Percentiles rank a stretch among this genome's conserved stretches.
phyloP scores from a whole-genome alignment of 2,329 filamentous ascomycete genomes.

The Fusarium vanettenii region DNA sequence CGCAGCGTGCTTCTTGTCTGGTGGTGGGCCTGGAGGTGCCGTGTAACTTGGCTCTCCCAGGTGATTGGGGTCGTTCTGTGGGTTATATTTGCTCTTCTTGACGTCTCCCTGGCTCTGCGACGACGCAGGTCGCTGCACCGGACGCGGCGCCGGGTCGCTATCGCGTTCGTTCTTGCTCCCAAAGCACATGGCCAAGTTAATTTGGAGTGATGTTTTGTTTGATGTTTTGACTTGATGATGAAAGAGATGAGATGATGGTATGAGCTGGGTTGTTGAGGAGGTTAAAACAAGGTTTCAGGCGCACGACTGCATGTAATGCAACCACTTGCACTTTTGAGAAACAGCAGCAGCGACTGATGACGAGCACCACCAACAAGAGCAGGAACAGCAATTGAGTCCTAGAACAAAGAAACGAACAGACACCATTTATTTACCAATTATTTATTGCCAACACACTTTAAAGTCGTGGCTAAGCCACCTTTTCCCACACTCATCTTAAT shows the following conservation, averaged over 20 bases:
- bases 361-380: not conserved
- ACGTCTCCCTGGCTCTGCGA: conserved; percentile 44
- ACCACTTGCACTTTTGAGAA: conserved; percentile 23
- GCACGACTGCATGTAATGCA: conserved; percentile 5
- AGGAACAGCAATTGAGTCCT: not conserved
- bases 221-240: not conserved
- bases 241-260: not conserved
- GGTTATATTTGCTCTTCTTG: conserved; percentile 43
- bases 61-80: conserved; percentile 38
- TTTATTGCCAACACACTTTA: conserved; percentile 18
- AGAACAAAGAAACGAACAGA: not conserved
- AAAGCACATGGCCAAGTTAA: conserved; percentile 59
- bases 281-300: conserved; percentile 7
- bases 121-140: conserved; percentile 45
- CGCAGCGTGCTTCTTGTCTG: conserved; percentile 28
- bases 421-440: not conserved
- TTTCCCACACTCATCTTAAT: not conserved
- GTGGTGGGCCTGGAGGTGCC: conserved; percentile 48
- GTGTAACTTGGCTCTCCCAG: conserved; percentile 39
- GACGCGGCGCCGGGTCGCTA: conserved; percentile 55
- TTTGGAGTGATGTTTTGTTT: not conserved
- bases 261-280: conserved; percentile 20
- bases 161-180: conserved; percentile 56
- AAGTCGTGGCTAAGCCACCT: conserved; percentile 30
- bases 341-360: not conserved